A percentile compares a stretch with the other conserved stretches of the same genome.
These are phyloP conservation scores for Taxawa tesnikishii DNA, from an alignment of 2,329 filamentous ascomycete species.

Conservation along the genomic window DNA sequence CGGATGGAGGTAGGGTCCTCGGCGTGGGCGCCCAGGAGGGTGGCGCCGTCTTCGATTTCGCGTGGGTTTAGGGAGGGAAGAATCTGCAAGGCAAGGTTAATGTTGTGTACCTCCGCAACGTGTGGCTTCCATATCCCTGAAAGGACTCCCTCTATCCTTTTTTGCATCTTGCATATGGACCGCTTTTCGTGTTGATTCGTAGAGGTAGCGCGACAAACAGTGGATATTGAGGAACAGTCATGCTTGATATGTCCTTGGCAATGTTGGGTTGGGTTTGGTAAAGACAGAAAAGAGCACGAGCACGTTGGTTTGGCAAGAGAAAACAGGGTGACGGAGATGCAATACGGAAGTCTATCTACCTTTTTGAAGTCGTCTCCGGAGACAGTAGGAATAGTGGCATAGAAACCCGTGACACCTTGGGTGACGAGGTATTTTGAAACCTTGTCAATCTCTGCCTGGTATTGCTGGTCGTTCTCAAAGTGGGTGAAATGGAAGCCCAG, in stretches of 20 bases:
- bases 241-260: neutral
- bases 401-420: slow-evolving; percentile 42
- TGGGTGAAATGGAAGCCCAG: slow-evolving; percentile 44
- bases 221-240: neutral
- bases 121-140: no score
- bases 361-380: slow-evolving; percentile 32
- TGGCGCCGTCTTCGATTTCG: slow-evolving; percentile 29
- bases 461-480: slow-evolving; percentile 29
- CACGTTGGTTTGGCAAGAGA: neutral
- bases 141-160: no score
- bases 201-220: no score
- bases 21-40: slow-evolving; percentile 42
- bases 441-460: slow-evolving; percentile 30
- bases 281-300: neutral
- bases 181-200: no score
- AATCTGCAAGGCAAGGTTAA: slow-evolving; percentile 22
- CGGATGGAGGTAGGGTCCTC: slow-evolving; percentile 44
- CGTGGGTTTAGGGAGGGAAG: slow-evolving; percentile 35
- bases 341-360: slow-evolving; percentile 15
- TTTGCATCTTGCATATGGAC: no score
- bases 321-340: neutral
- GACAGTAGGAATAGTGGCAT: slow-evolving; percentile 41
- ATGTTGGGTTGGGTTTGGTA: neutral
- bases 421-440: slow-evolving; percentile 37
- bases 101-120: no score